Evolutionary conservation across 345 rosid genomes (phyloP).

Genomic region (sweet orange (Citrus sinensis)): DVS_A1.0 CM039161.1:3917501-3918000

Average conservation of each 20-base stretch:
- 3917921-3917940: conserved; percentile 7
- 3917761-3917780: conserved; percentile 6
- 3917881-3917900: conserved; percentile 16
- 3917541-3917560: too few relatives aligned
- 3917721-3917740: conserved; percentile 25
- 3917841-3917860: conserved; percentile 14
- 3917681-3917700: neutral
- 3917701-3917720: conserved; percentile 18
- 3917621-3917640: neutral
- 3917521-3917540: neutral
- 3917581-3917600: neutral
- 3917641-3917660: neutral
- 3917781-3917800: neutral
- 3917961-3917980: conserved; percentile 36
- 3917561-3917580: neutral
- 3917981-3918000: conserved; percentile 32
- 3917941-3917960: conserved; percentile 20
- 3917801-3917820: conserved; percentile 8
- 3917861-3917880: conserved; percentile 11
- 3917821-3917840: conserved; percentile 9
- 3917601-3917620: too few relatives aligned
- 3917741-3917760: neutral
- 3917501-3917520: neutral
- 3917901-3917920: conserved; percentile 12
- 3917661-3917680: neutral